These are phyloP conservation scores for Ophiostoma australiae DNA, from an alignment of 2,329 filamentous ascomycete genomes.

Conservation along the genomic window DNA sequence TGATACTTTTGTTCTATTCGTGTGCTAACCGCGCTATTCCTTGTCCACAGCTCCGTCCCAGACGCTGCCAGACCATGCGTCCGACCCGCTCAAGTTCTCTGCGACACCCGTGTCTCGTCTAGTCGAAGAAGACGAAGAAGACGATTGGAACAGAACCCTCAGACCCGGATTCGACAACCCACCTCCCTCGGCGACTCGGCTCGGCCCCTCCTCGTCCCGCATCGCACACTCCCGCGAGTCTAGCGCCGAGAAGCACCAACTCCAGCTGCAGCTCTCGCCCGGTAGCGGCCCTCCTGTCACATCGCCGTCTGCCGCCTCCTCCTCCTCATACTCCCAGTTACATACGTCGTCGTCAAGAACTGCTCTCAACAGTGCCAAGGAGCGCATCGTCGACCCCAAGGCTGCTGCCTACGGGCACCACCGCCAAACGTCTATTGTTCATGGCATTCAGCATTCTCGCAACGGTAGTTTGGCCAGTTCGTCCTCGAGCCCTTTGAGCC, in stretches of 20 bases:
- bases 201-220: slow-evolving; percentile 33
- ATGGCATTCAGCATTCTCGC: slow-evolving; percentile 88
- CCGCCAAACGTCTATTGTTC: slow-evolving; percentile 92
- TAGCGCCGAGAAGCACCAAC: slow-evolving; percentile 48
- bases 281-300: slow-evolving; percentile 2
- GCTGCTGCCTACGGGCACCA: slow-evolving; percentile 71
- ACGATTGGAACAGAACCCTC: slow-evolving; percentile 49
- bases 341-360: slow-evolving; percentile 41
- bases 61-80: slow-evolving; percentile 52
- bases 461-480: slow-evolving; percentile 83
- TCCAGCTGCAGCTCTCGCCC: slow-evolving; percentile 17
- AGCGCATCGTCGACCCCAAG: slow-evolving; percentile 54
- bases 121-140: slow-evolving; percentile 52
- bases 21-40: slow-evolving; percentile 17
- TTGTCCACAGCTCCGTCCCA: slow-evolving; percentile 51
- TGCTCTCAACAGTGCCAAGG: slow-evolving; percentile 42
- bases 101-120: slow-evolving; percentile 47
- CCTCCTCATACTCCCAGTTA: slow-evolving; percentile 36
- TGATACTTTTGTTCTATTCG: neutral
- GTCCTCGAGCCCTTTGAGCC: slow-evolving; percentile 78
- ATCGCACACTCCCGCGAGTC: slow-evolving; percentile 54
- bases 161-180: slow-evolving; percentile 41
- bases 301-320: slow-evolving; percentile 30
- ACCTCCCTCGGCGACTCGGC: slow-evolving; percentile 26
- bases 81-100: slow-evolving; percentile 50